Evolutionary conservation across 345 rosid species (phyloP), one percentile per base, ranked within the genome.

Genomic region (Populus ilicifolia): DNA sequence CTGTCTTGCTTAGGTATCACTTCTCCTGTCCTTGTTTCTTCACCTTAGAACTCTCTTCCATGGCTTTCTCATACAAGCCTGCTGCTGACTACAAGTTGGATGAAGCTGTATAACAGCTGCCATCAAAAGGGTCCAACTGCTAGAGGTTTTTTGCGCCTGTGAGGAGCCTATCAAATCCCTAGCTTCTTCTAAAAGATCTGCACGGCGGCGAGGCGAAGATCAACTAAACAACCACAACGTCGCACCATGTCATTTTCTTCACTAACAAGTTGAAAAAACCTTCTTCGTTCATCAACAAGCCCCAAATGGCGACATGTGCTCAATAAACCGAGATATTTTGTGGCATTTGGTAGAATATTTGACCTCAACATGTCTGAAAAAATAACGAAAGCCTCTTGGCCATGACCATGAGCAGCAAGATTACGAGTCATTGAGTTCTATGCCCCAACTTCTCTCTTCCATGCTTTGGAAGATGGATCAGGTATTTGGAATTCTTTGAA

Each of bases 241-340:
- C 36, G 91, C 82, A 78, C 79, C 74, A 87, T 29, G 30, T 85
- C 84, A 67, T 83, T 85, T 63, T 78, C 81, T 66, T 74, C 74
- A 70, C 72, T 73, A 89, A 86, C 87, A 44, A 77, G 78, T 52
- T 81, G 86, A 67, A 87, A 86, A 71, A 78, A 78, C 17, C 59
- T 48, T 39, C 68, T 80, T 61, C 89, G 89, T 64, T 85, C 88
- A 23, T 86, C 72, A 62, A 88, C 77, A 78, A 90, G 84, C 21
- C 89, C 87, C 12, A 87, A 83, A 85, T 83, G 88, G 69, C 86
- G 85, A 65, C 93, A 90, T 2, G 90, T 90, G n/a, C 90, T 83
- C 5, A 90, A 73, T 77, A 87, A 59, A 62, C 79, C 69, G 29
- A 85, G 52, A 73, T 82, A 89, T 2, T 89, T 89, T 33, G 83